These are phyloP conservation scores for Globisporangium nunn DNA, from an alignment of 352 stramenopile genomes.

Conservation along the genomic window DNA sequence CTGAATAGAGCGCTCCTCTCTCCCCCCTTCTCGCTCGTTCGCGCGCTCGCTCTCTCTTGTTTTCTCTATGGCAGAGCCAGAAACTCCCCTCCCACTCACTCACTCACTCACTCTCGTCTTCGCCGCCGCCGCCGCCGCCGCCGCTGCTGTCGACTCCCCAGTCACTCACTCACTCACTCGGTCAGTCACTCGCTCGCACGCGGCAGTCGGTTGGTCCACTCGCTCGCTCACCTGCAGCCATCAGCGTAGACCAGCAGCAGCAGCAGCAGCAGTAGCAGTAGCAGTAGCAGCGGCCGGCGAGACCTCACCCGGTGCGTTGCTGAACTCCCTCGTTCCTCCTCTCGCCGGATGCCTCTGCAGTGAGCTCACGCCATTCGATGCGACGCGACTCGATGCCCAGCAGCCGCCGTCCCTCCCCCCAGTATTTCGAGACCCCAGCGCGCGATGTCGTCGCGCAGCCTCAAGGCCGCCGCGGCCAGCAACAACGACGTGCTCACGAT, in stretches of 20 bases:
- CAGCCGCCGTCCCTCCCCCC: background rate
- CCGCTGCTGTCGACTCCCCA: too few relatives aligned
- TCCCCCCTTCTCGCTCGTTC: too few relatives aligned
- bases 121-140: background rate
- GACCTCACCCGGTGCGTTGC: too few relatives aligned
- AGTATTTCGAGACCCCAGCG: background rate
- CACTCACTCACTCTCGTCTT: background rate
- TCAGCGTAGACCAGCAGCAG: too few relatives aligned
- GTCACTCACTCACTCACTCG: conserved; percentile 3
- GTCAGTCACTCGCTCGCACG: conserved; percentile 1
- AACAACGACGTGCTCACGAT: conserved; percentile 86
- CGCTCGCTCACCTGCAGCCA: background rate
- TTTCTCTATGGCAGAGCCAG: background rate
- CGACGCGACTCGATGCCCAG: too few relatives aligned
- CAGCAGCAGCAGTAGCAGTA: too few relatives aligned
- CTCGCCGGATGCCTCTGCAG: too few relatives aligned
- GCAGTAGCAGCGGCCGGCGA: too few relatives aligned
- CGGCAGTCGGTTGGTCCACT: conserved; percentile 1
- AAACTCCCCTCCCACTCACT: background rate
- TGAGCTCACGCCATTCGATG: too few relatives aligned
- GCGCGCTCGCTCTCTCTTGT: conserved; percentile 1
- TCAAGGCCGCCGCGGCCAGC: conserved; percentile 66
- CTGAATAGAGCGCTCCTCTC: conserved; percentile 1
- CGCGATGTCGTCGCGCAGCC: conserved; percentile 62
- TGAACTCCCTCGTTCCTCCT: too few relatives aligned